Percentiles rank a stretch among this genome's conserved stretches.
Conservation (phyloP, 2,329 filamentous ascomycete species). For the Scedosporium dehoogii region DNA sequence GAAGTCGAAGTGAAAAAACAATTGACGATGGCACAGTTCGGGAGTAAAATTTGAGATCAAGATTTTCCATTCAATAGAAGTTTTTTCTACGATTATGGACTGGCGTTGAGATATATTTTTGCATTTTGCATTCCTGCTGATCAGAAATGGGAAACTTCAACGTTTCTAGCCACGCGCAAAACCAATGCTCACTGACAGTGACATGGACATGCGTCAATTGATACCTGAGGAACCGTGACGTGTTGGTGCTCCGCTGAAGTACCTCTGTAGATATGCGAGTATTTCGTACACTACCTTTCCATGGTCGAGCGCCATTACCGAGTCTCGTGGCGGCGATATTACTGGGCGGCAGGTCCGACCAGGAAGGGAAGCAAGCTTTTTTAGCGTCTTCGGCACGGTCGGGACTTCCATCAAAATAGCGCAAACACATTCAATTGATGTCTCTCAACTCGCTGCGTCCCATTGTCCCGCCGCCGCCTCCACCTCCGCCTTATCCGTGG, state of each 20-base stretch:
- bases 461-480: not conserved
- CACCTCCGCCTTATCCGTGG: not conserved
- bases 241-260: not conserved
- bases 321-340: too few species aligned
- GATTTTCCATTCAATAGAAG: not conserved
- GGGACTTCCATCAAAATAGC: constrained; percentile 4
- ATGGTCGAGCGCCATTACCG: not conserved
- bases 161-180: not conserved
- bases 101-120: not conserved
- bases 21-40: not conserved
- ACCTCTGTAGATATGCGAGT: not conserved
- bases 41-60: not conserved
- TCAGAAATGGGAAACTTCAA: not conserved
- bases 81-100: not conserved
- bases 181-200: not conserved
- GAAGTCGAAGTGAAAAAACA: too few species aligned
- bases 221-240: not conserved
- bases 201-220: not conserved
- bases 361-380: constrained; percentile 1
- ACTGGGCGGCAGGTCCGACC: too few species aligned
- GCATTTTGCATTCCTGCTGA: too few species aligned
- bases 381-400: constrained; percentile 4
- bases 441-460: not conserved
- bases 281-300: not conserved
- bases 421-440: not conserved